Evolutionary conservation across 352 stramenopile genomes (phyloP).

Genomic region (Pythium chondricola): DNA sequence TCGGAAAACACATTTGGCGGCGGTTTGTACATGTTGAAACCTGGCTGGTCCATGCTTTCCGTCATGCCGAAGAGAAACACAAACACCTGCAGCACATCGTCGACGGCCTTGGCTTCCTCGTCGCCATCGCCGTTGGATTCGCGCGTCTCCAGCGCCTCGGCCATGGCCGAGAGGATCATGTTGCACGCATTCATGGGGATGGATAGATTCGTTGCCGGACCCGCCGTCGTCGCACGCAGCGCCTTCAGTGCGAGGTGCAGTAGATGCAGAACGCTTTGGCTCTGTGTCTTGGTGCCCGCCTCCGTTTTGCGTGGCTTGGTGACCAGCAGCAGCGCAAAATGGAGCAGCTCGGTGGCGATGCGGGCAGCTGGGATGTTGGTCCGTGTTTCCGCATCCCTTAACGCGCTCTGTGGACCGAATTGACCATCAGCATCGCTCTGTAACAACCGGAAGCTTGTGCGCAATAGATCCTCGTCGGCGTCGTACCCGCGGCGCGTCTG

Average conservation of each 20-base stretch:
- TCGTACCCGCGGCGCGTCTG: constrained; percentile 51
- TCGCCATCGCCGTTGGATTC: constrained; percentile 6
- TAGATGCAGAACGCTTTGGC: constrained; percentile 34
- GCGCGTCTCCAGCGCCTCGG: constrained; percentile 42
- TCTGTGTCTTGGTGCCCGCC: constrained; percentile 26
- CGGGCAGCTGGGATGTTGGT: constrained; percentile 61
- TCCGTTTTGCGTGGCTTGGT: constrained; percentile 39
- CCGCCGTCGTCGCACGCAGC: constrained; percentile 18
- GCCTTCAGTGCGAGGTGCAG: constrained; percentile 48
- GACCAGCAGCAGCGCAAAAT: constrained; percentile 66
- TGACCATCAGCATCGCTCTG: constrained; percentile 9
- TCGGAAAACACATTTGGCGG: constrained; percentile 70
- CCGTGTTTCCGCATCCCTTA: constrained; percentile 27
- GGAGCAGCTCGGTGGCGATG: constrained; percentile 48
- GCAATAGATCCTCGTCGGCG: constrained; percentile 33
- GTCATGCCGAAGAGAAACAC: constrained; percentile 59
- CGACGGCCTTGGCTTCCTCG: constrained; percentile 18
- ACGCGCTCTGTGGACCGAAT: constrained; percentile 13
- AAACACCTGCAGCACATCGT: constrained; percentile 58
- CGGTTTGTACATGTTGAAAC: constrained; percentile 75
- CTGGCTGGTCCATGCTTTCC: constrained; percentile 13
- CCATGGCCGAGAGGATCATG: constrained; percentile 57
- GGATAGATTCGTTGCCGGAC: constrained; percentile 9
- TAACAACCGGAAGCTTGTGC: constrained; percentile 25
- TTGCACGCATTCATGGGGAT: constrained; percentile 71